Conservation (phyloP, 2,329 filamentous ascomycete species). For the Talaromyces sp. region DNA sequence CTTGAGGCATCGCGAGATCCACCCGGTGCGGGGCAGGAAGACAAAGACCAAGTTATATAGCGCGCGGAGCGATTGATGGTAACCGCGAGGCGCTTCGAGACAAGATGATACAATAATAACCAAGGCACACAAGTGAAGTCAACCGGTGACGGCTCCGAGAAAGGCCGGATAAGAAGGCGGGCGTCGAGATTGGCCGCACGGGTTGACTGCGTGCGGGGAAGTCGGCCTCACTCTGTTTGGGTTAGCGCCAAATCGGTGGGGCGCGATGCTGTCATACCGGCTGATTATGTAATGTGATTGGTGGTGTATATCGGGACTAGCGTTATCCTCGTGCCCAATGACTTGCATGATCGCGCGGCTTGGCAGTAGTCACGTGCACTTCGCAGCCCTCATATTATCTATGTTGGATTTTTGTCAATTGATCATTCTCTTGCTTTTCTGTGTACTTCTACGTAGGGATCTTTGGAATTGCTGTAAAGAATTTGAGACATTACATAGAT, state of each 20-base stretch:
- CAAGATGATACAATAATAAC: background rate
- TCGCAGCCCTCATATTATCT: background rate
- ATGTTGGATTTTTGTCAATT: background rate
- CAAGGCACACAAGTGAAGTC: background rate
- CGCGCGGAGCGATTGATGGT: background rate
- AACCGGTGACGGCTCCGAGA: conserved; percentile 2
- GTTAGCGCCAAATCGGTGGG: background rate
- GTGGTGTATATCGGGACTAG: background rate
- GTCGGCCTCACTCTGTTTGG: background rate
- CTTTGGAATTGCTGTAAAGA: too few species aligned
- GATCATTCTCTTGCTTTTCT: too few species aligned
- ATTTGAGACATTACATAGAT: too few species aligned
- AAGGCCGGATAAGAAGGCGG: conserved; percentile 2
- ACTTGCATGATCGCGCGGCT: background rate
- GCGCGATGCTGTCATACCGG: background rate
- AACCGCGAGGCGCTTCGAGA: background rate
- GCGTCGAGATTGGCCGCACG: conserved; percentile 5
- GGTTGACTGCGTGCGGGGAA: conserved; percentile 8
- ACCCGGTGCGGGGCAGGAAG: background rate
- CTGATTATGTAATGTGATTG: background rate
- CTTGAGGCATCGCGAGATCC: conserved; percentile 10
- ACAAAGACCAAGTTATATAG: background rate
- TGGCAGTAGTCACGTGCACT: background rate
- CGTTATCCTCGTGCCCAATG: background rate
- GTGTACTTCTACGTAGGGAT: too few species aligned